Evolutionary conservation across 73 alveolate species (phyloP), one percentile per base, ranked within the genome.

Genomic region (Blepharisma stoltei): DNA sequence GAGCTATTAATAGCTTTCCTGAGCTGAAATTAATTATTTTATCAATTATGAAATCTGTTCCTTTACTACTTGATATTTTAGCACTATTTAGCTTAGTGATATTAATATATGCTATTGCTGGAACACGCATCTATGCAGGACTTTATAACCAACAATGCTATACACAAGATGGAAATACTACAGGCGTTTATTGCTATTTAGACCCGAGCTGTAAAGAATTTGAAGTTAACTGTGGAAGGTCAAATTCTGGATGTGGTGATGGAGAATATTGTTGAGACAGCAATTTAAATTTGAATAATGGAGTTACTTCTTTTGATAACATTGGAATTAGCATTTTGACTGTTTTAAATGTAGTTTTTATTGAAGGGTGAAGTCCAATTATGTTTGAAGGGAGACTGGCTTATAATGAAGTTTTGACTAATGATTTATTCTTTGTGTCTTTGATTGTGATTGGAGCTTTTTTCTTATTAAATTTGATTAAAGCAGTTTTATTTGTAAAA

Each of bases 1-100:
- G 97, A 53, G 83, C 97, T 7, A 90, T 90, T 6, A 87, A 90
- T 45, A 66, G 87, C 6, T 68, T 90, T 80, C 88, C 89, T 43
- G 89, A 90, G 21, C 83, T 90, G 94, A 83, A 86, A 47, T 77
- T 70, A 47, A 83, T 90, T 4, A 89, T 88, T 7, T 60, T 49
- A 45, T 48, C 94, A 6, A 45, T 90, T 8, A 68, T 90, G 32
- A 82, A 75, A 52, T 71, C 93, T 5, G 78, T 90, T 47, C 97
- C 97, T 25, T 80, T 80, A 38, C 80, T 90, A n/a, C 78, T 77
- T 41, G 91, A 90, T 71, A 84, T 88, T 3, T 55, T 90, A 7
- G 76, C 87, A 8, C 86, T 90, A 54, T 80, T 90, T 67, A 32
- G 78, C 9, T 87, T 90, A 54, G 48, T 90, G 52, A 69, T 90